Conservation (phyloP, 768 basidiomycete genomes). For the Dioszegia aurantiaca region DNA sequence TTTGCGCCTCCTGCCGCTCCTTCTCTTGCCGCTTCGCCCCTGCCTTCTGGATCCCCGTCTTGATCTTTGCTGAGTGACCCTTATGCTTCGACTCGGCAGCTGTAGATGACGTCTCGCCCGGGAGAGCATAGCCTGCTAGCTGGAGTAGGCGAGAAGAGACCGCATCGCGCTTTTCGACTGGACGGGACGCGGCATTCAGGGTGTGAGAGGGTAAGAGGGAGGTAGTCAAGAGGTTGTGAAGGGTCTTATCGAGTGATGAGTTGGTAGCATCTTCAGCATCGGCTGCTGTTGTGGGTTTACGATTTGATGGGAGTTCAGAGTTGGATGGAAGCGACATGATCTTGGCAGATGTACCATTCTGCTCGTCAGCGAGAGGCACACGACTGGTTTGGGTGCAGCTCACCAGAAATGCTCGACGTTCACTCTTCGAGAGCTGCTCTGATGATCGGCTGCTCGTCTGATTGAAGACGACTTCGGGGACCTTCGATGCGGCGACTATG, state of each 20-base stretch:
- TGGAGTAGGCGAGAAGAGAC: slow-evolving; percentile 41
- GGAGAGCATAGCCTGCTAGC: slow-evolving; percentile 35
- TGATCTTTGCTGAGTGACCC: slow-evolving; percentile 42
- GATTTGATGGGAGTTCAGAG: slow-evolving; percentile 11
- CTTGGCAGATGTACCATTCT: slow-evolving; percentile 48
- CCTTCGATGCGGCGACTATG: slow-evolving; percentile 2
- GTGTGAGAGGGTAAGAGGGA: slow-evolving; percentile 38
- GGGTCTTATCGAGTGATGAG: slow-evolving; percentile 49
- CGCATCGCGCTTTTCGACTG: slow-evolving; percentile 47
- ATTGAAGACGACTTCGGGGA: slow-evolving; percentile 49
- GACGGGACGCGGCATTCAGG: slow-evolving; percentile 26
- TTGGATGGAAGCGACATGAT: slow-evolving; percentile 40
- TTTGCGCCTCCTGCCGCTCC: slow-evolving; percentile 34
- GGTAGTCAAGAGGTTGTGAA: slow-evolving; percentile 49
- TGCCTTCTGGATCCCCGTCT: slow-evolving; percentile 45
- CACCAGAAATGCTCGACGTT: slow-evolving; percentile 52
- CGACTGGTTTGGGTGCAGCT: slow-evolving; percentile 15
- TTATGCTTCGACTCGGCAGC: slow-evolving; percentile 26
- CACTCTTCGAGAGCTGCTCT: slow-evolving; percentile 34
- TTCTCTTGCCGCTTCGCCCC: slow-evolving; percentile 30
- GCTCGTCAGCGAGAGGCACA: slow-evolving; percentile 8
- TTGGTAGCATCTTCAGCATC: slow-evolving; percentile 41
- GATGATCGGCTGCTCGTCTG: slow-evolving; percentile 5
- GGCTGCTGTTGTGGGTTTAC: slow-evolving; percentile 21
- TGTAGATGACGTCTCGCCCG: slow-evolving; percentile 40